Evolutionary conservation across 2,329 filamentous ascomycete genomes (phyloP).

Genomic region (Hypoxylon sp.): DNA sequence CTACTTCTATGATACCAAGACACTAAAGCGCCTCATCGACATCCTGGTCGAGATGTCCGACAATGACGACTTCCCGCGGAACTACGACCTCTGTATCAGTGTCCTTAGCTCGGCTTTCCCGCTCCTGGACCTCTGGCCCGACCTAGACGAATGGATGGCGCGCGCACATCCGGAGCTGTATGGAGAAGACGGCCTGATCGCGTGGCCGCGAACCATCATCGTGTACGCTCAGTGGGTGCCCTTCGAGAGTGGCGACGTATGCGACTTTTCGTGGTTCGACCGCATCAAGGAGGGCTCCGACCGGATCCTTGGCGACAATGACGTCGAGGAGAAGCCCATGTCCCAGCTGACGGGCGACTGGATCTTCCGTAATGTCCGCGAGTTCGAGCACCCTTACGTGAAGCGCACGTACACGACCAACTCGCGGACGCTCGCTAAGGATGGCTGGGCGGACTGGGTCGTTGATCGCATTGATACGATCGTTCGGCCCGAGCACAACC

Average conservation of each 20-base stretch:
- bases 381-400: constrained; percentile 65
- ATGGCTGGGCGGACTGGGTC: constrained; percentile 59
- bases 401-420: constrained; percentile 63
- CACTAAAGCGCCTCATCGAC: constrained; percentile 57
- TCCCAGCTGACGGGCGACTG: constrained; percentile 61
- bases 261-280: constrained; percentile 54
- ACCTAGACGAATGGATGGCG: constrained; percentile 56
- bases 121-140: constrained; percentile 56
- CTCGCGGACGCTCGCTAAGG: constrained; percentile 58
- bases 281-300: constrained; percentile 58
- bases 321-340: constrained; percentile 60
- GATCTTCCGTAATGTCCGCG: constrained; percentile 62
- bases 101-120: constrained; percentile 61
- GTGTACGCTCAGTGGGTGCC: constrained; percentile 66
- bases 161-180: constrained; percentile 56
- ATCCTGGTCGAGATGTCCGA: constrained; percentile 62
- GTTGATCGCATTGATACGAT: constrained; percentile 57
- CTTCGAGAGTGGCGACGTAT: constrained; percentile 55
- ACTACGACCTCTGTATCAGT: constrained; percentile 64
- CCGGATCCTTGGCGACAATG: constrained; percentile 54
- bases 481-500: constrained; percentile 55
- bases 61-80: constrained; percentile 59
- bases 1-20: constrained; percentile 58
- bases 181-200: constrained; percentile 55
- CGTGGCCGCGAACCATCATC: constrained; percentile 60